phyloP scores from a whole-genome alignment of 2,329 filamentous ascomycete genomes.

The Neoascochyta sp. region DNA sequence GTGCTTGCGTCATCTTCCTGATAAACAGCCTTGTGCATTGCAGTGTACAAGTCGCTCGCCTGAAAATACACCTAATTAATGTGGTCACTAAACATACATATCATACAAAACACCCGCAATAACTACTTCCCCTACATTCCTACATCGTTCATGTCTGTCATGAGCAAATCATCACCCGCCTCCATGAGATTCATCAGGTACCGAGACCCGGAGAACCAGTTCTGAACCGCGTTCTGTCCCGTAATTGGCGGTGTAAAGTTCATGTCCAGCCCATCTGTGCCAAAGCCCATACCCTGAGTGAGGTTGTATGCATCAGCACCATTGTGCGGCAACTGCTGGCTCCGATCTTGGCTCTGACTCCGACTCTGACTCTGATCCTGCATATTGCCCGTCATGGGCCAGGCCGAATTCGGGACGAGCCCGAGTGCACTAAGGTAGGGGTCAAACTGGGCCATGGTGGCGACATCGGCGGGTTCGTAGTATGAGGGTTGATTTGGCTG shows the following conservation, averaged over 20 bases:
- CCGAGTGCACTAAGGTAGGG: slow-evolving; percentile 63
- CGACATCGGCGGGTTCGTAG: slow-evolving; percentile 11
- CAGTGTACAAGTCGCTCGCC: no score
- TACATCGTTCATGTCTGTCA: slow-evolving; percentile 26
- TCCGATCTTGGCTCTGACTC: no score
- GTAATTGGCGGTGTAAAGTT: slow-evolving; percentile 5
- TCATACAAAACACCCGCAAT: no score
- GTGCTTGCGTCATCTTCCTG: no score
- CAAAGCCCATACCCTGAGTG: slow-evolving; percentile 8
- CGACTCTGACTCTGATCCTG: no score
- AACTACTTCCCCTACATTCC: no score
- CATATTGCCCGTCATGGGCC: slow-evolving; percentile 16
- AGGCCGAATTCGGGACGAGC: slow-evolving; percentile 48
- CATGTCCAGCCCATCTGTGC: slow-evolving; percentile 2
- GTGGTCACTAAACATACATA: no score
- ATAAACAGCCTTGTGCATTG: no score
- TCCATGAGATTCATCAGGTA: slow-evolving; percentile 64
- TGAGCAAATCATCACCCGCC: slow-evolving; percentile 47
- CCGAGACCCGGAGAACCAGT: slow-evolving; percentile 64
- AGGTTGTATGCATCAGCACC: slow-evolving; percentile 1
- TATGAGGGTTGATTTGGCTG: slow-evolving; percentile 6
- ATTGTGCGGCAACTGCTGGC: slow-evolving; percentile 1
- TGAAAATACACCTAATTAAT: no score
- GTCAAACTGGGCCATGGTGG: slow-evolving; percentile 50
- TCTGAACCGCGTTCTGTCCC: slow-evolving; percentile 50